Percentiles rank a stretch among this genome's conserved stretches.
Evolutionary conservation across 176 grass and related monocot genomes (phyloP).

Genomic region (Metroxylon sagu): DNA sequence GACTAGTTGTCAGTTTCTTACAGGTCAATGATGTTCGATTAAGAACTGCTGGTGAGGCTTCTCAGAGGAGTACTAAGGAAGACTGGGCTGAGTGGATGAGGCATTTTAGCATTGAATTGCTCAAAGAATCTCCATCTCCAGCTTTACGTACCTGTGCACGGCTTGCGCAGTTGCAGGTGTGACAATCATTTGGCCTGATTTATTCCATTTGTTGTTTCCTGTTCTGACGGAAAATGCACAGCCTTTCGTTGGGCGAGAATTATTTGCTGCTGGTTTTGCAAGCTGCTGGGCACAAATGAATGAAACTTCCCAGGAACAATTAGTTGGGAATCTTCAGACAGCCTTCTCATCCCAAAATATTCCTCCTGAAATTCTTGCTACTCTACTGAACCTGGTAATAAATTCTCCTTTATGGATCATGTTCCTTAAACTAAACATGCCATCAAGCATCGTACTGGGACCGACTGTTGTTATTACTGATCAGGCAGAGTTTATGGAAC

Average conservation of each 20-base stretch:
- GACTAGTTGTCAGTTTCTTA: conserved; percentile 3
- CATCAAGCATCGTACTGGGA: too few relatives aligned
- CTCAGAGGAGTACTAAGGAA: conserved; percentile 96
- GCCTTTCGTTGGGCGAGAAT: conserved; percentile 88
- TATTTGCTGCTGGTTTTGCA: conserved; percentile 97
- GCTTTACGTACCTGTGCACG: conserved; percentile 90
- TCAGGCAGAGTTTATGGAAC: conserved; percentile 99
- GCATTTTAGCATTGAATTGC: conserved; percentile 96
- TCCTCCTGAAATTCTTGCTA: conserved; percentile 92
- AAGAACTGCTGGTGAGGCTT: conserved; percentile 87
- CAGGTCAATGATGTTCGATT: conserved; percentile 88
- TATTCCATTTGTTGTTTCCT: conserved; percentile 11
- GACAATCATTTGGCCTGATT: neutral
- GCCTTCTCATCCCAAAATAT: conserved; percentile 99
- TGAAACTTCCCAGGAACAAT: conserved; percentile 79
- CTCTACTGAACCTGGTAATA: conserved; percentile 82
- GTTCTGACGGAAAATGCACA: conserved; percentile 57
- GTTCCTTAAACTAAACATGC: too few relatives aligned
- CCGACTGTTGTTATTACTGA: conserved; percentile 16
- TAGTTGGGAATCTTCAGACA: conserved; percentile 96
- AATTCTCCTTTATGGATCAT: conserved; percentile 5
- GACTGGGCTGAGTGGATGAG: conserved; percentile 99
- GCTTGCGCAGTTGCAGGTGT: conserved; percentile 90
- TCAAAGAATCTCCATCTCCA: conserved; percentile 95
- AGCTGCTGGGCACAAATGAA: conserved; percentile 99